Percentiles rank a stretch among this genome's conserved stretches.
Evolutionary conservation across 2,329 filamentous ascomycete species (phyloP).

Genomic region (Sordariomycetes sp.): DNA sequence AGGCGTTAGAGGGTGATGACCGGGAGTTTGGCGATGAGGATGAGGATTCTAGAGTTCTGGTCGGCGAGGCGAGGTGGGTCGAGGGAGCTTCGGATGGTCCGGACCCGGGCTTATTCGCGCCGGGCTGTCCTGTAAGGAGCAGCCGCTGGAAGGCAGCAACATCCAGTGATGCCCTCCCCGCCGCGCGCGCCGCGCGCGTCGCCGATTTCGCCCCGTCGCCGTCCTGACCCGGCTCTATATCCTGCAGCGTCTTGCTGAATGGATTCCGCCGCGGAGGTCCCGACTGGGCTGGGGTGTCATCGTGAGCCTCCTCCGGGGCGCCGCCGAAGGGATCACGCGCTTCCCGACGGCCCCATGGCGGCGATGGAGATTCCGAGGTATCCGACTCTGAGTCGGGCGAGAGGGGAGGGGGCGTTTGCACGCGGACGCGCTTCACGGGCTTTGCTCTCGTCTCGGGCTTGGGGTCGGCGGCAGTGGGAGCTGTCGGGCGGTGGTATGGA

Average conservation of each 20-base stretch:
- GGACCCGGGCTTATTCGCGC: conserved; percentile 6
- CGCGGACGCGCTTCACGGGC: conserved; percentile 53
- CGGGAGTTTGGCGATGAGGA: neutral
- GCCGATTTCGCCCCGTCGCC: neutral
- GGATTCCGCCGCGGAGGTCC: conserved; percentile 19
- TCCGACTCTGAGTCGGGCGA: conserved; percentile 26
- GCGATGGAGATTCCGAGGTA: neutral
- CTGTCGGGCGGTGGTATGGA: neutral
- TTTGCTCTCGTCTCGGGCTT: conserved; percentile 19
- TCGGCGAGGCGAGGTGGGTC: neutral
- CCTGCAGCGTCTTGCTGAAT: conserved; percentile 41
- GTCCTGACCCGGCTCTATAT: conserved; percentile 23
- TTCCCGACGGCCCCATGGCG: neutral
- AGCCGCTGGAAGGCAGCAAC: conserved; percentile 68
- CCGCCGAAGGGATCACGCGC: conserved; percentile 19
- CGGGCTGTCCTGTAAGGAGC: conserved; percentile 58
- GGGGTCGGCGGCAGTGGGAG: neutral
- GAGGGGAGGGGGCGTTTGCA: conserved; percentile 50
- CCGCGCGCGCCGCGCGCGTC: too few species aligned
- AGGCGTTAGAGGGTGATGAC: neutral
- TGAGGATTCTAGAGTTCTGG: neutral
- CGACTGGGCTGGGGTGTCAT: neutral
- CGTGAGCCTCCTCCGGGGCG: conserved; percentile 10
- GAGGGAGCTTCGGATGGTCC: neutral
- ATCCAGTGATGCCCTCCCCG: conserved; percentile 34